A percentile compares a stretch with the other conserved stretches of the same genome.
Evolutionary conservation across 345 rosid species (phyloP).

Genomic region (Rhizophora apiculata): DNA sequence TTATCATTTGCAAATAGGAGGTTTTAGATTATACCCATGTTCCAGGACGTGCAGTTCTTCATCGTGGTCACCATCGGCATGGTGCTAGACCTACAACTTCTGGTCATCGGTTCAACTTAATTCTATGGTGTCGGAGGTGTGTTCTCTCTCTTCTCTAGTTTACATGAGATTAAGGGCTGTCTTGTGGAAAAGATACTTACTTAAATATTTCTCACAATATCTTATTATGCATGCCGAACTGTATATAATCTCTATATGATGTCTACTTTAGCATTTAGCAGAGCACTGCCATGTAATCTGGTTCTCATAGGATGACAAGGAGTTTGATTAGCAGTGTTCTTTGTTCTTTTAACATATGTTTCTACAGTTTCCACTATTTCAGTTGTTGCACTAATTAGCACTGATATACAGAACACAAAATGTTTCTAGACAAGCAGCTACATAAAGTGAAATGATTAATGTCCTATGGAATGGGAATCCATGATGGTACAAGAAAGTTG

Average conservation of each 20-base stretch:
- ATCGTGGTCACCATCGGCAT: slow-evolving; percentile 88
- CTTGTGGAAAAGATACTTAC: background rate
- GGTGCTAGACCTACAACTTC: slow-evolving; percentile 89
- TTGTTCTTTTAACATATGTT: no score
- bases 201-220: background rate
- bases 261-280: no score
- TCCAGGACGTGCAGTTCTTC: slow-evolving; percentile 81
- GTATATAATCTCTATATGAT: no score
- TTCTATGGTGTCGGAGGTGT: slow-evolving; percentile 96
- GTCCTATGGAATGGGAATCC: background rate
- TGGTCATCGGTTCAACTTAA: slow-evolving; percentile 69
- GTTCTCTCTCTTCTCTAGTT: background rate
- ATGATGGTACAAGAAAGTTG: background rate
- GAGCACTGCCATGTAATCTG: no score
- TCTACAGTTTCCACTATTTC: no score
- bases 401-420: no score
- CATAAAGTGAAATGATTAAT: no score
- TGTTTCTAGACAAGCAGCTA: no score
- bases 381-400: no score
- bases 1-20: slow-evolving; percentile 41
- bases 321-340: no score
- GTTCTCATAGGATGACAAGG: no score
- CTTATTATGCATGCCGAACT: no score
- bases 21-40: slow-evolving; percentile 66
- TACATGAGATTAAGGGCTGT: background rate